A percentile compares a stretch with the other conserved stretches of the same genome.
These are phyloP conservation scores for Helicostylum pulchrum DNA, from an alignment of 192 early-diverging fungal species.

Conservation along the genomic window DNA sequence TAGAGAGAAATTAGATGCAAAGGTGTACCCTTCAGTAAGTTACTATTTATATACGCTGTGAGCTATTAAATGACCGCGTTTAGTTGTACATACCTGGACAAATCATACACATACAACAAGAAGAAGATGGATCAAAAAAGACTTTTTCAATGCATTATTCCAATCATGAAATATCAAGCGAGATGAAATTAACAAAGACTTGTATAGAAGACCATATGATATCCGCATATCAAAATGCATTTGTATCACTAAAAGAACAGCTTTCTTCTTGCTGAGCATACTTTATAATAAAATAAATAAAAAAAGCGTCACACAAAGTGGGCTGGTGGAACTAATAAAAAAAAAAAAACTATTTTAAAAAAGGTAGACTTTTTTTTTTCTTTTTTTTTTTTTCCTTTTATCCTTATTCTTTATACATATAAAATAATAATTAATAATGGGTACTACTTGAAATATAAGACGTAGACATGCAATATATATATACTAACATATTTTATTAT, in stretches of 20 bases:
- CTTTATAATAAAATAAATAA: background rate
- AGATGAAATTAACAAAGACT: slow-evolving; percentile 29
- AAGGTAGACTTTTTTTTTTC: background rate
- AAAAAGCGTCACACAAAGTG: background rate
- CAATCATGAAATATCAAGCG: slow-evolving; percentile 18
- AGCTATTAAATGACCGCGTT: background rate
- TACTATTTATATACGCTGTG: background rate
- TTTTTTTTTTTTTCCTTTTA: slow-evolving; percentile 3
- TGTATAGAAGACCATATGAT: slow-evolving; percentile 40
- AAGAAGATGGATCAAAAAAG: slow-evolving; percentile 1
- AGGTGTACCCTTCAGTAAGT: slow-evolving; percentile 28
- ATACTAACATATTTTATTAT: too few species aligned
- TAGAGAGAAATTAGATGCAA: slow-evolving; percentile 22
- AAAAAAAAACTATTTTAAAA: too few species aligned
- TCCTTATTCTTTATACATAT: slow-evolving; percentile 3
- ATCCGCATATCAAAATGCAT: slow-evolving; percentile 20
- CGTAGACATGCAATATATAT: too few species aligned
- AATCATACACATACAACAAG: slow-evolving; percentile 25
- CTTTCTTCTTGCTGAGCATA: background rate
- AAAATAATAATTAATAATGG: too few species aligned
- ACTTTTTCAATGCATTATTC: slow-evolving; percentile 14
- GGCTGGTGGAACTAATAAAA: background rate
- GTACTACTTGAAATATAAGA: too few species aligned
- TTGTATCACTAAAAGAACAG: slow-evolving; percentile 4
- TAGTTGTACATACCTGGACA: slow-evolving; percentile 36